Evolutionary conservation across 305 asterid genomes (phyloP).

Genomic region (Fraxinus paxiana): DNA sequence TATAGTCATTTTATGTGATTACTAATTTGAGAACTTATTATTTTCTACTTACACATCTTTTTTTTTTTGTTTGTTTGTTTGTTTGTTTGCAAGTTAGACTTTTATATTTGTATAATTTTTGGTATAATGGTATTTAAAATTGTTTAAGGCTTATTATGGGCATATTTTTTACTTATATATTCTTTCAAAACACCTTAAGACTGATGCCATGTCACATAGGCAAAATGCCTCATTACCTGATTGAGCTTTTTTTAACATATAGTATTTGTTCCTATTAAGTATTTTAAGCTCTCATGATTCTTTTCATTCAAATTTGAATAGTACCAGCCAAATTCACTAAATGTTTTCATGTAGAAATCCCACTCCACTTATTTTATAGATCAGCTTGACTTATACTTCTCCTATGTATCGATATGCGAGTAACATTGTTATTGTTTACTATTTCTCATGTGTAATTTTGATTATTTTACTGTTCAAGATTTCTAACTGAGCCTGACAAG

Average conservation of each 20-base stretch:
- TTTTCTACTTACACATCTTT: not conserved
- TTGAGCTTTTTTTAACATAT: not conserved
- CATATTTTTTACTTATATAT: not conserved
- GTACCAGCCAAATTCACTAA: not conserved
- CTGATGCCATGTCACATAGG: not conserved
- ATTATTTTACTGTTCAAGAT: constrained; percentile 10
- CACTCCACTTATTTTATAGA: not conserved
- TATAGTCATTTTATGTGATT: not conserved
- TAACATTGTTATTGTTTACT: not conserved
- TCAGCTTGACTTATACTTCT: not conserved
- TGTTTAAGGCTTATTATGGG: not conserved
- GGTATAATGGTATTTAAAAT: not conserved
- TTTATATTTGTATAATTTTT: not conserved
- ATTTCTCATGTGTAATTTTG: not conserved
- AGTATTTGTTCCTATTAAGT: not conserved
- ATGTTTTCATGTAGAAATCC: not conserved
- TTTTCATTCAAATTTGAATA: not conserved
- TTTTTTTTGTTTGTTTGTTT: not conserved
- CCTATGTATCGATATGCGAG: not conserved
- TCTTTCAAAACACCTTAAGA: not conserved
- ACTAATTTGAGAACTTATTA: not conserved
- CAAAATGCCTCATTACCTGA: not conserved
- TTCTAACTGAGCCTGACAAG: constrained; percentile 11
- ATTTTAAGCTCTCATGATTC: not conserved
- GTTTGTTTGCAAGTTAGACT: not conserved